These are phyloP conservation scores for Inga oerstediana DNA, from an alignment of 306 rosid species.

Conservation along the genomic window DNA sequence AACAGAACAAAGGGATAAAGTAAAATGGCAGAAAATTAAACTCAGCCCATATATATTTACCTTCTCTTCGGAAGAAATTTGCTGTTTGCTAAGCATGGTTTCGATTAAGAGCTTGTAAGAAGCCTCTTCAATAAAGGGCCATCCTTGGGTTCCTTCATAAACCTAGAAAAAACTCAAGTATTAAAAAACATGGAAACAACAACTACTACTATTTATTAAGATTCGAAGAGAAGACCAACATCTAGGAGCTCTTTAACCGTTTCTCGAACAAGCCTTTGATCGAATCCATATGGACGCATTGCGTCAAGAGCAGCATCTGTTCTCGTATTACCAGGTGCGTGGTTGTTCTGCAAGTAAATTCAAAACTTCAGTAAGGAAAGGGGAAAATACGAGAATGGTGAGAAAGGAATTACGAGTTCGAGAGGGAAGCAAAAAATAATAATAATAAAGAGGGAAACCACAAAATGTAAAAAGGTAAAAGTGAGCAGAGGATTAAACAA, in stretches of 20 bases:
- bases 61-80: constrained; percentile 23
- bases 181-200: not conserved
- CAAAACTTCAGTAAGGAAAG: not conserved
- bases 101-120: constrained; percentile 46
- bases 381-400: not conserved
- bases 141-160: constrained; percentile 50
- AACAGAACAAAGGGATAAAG: not conserved
- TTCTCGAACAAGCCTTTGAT: constrained; percentile 17
- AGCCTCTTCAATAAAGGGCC: constrained; percentile 51
- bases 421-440: not conserved
- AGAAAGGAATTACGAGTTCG: not conserved
- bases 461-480: not conserved
- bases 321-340: constrained; percentile 27
- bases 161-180: constrained; percentile 36
- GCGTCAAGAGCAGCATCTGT: constrained; percentile 52
- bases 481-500: not conserved
- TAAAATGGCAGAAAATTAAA: constrained; percentile 4
- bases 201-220: not conserved
- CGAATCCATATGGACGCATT: constrained; percentile 40
- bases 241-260: constrained; percentile 42
- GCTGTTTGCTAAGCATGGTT: constrained; percentile 42
- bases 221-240: constrained; percentile 36
- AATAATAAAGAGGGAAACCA: not conserved
- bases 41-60: constrained; percentile 7
- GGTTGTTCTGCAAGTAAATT: constrained; percentile 19